Percentiles rank a stretch among this genome's conserved stretches.
phyloP scores from a whole-genome alignment of 169 alveolate species.

The Perkinsus olseni region DNA sequence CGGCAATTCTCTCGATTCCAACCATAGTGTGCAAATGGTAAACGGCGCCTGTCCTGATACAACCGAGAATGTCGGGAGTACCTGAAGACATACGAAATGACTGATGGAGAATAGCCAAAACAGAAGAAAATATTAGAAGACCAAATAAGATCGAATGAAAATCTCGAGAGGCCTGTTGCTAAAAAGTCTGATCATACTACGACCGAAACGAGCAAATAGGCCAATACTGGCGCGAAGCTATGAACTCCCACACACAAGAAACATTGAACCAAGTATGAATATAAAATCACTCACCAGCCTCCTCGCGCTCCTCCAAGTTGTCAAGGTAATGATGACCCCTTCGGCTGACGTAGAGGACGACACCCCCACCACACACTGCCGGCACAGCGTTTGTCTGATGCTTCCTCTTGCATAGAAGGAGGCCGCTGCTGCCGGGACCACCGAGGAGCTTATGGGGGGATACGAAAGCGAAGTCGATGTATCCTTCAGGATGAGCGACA shows the following conservation, averaged over 20 bases:
- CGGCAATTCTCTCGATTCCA: neutral
- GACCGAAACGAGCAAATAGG: too few species aligned
- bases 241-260: too few species aligned
- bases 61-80: conserved; percentile 80
- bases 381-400: conserved; percentile 58
- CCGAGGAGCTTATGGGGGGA: conserved; percentile 87
- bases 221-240: too few species aligned
- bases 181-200: too few species aligned
- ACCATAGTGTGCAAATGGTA: conserved; percentile 35
- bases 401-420: conserved; percentile 65
- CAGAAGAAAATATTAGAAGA: too few species aligned
- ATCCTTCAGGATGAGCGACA: neutral
- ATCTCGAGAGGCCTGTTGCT: too few species aligned
- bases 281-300: conserved; percentile 64
- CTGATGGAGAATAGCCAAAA: neutral
- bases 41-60: conserved; percentile 76
- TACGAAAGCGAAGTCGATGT: conserved; percentile 74
- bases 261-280: too few species aligned
- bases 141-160: too few species aligned
- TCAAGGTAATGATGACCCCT: conserved; percentile 66
- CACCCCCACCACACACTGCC: conserved; percentile 70
- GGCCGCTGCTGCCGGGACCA: conserved; percentile 76
- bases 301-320: conserved; percentile 80
- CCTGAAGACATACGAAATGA: conserved; percentile 22
- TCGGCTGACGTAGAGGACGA: conserved; percentile 77